phyloP scores from a whole-genome alignment of 306 rosid species.

The Fragaria vesca region DNA sequence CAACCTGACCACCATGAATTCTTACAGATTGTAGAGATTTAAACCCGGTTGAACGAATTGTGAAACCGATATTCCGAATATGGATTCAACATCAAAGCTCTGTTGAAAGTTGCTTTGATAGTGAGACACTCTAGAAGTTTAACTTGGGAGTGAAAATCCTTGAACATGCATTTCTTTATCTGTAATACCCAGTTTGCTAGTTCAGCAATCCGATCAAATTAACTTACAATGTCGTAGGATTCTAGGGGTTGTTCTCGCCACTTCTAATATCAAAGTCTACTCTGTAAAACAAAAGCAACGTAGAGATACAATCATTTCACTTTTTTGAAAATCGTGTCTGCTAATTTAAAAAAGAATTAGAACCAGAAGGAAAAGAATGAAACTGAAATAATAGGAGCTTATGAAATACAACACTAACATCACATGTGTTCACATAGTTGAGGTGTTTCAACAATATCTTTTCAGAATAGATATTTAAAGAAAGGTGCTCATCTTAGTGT shows the following conservation, averaged over 20 bases:
- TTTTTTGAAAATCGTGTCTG: background rate
- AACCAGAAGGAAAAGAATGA: background rate
- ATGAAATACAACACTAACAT: background rate
- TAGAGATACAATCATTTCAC: background rate
- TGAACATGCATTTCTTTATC: slow-evolving; percentile 35
- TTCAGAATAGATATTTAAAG: background rate
- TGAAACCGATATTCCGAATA: slow-evolving; percentile 19
- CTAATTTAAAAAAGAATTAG: too few relatives aligned
- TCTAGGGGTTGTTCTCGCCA: background rate
- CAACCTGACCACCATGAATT: slow-evolving; percentile 14
- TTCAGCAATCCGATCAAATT: background rate
- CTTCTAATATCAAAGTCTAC: background rate
- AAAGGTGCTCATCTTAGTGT: background rate
- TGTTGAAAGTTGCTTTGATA: slow-evolving; percentile 4
- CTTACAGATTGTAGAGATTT: slow-evolving; percentile 16
- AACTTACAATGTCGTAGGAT: background rate
- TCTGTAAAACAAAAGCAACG: background rate
- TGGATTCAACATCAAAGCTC: slow-evolving; percentile 3
- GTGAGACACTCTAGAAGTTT: slow-evolving; percentile 23
- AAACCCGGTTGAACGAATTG: slow-evolving; percentile 28
- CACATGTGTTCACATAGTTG: background rate
- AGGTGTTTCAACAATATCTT: background rate
- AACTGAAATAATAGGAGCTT: background rate
- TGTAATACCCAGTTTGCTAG: background rate
- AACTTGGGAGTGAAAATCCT: slow-evolving; percentile 26